phyloP scores from a whole-genome alignment of 805 yeast species.

The Isabelozyma pseudorhagii region DNA sequence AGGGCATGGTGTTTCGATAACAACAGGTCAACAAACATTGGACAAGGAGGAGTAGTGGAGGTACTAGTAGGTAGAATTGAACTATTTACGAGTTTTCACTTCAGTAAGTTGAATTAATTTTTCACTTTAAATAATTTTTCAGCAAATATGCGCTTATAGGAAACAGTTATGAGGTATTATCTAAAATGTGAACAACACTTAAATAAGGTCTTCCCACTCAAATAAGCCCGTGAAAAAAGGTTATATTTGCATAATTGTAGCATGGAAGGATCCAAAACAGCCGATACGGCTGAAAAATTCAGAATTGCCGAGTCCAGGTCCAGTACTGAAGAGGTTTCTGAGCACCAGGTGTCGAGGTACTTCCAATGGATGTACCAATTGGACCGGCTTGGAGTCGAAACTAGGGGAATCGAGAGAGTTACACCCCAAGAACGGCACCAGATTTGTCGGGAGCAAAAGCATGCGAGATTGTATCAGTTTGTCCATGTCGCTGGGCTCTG shows the following conservation, averaged over 20 bases:
- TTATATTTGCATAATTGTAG: no score
- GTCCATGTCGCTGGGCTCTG: constrained; percentile 31
- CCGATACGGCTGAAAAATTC: no score
- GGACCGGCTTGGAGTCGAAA: constrained; percentile 28
- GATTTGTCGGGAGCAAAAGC: constrained; percentile 3
- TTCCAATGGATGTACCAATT: constrained; percentile 18
- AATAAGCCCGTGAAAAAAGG: not conserved
- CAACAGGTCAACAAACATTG: constrained; percentile 8
- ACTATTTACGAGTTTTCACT: not conserved
- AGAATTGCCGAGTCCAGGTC: no score
- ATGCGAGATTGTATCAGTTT: constrained; percentile 16
- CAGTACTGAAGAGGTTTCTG: not conserved
- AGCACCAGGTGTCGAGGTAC: not conserved
- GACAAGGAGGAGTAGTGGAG: not conserved
- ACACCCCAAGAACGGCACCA: constrained; percentile 21
- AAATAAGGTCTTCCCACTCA: not conserved
- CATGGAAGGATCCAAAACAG: no score
- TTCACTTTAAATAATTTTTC: not conserved
- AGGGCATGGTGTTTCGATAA: constrained; percentile 8
- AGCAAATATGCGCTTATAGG: not conserved
- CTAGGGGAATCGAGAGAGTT: constrained; percentile 34
- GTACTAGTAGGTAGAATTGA: not conserved
- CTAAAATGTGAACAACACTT: not conserved
- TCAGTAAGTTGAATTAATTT: not conserved
- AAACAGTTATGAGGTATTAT: not conserved